Conservation (phyloP, 306 rosid genomes). For the Medicago ruthenica region DNA sequence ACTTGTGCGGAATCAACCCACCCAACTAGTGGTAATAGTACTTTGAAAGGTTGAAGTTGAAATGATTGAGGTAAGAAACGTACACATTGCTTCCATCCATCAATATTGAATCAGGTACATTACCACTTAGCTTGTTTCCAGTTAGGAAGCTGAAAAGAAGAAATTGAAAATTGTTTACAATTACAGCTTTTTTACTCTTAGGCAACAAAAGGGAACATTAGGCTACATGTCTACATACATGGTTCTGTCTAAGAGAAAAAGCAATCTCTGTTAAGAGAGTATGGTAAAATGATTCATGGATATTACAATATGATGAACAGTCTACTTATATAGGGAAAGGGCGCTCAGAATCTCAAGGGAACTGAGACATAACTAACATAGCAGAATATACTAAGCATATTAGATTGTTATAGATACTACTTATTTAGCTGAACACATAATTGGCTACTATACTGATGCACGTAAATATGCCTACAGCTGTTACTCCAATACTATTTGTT, state of each 20-base stretch:
- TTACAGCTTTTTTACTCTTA: conserved; percentile 28
- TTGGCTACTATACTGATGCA: neutral
- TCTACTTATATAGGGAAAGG: too few relatives aligned
- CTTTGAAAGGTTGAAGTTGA: conserved; percentile 36
- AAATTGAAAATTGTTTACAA: conserved; percentile 32
- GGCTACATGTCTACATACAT: neutral
- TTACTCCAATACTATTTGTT: neutral
- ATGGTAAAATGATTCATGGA: too few relatives aligned
- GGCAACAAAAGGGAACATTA: conserved; percentile 34
- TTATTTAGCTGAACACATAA: too few relatives aligned
- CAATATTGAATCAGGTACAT: conserved; percentile 67
- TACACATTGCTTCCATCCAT: conserved; percentile 74
- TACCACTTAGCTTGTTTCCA: conserved; percentile 73
- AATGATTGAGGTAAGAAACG: conserved; percentile 47
- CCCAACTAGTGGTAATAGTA: neutral
- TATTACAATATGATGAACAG: too few relatives aligned
- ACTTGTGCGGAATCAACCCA: too few relatives aligned
- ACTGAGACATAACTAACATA: neutral
- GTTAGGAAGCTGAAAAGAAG: conserved; percentile 68
- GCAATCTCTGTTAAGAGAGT: too few relatives aligned
- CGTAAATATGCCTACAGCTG: neutral
- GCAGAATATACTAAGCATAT: neutral
- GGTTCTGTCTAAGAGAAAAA: conserved; percentile 17
- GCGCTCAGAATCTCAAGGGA: too few relatives aligned
- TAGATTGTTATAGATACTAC: too few relatives aligned